phyloP scores from a whole-genome alignment of 73 alveolate species.

The Tetrahymena elliotti region DNA sequence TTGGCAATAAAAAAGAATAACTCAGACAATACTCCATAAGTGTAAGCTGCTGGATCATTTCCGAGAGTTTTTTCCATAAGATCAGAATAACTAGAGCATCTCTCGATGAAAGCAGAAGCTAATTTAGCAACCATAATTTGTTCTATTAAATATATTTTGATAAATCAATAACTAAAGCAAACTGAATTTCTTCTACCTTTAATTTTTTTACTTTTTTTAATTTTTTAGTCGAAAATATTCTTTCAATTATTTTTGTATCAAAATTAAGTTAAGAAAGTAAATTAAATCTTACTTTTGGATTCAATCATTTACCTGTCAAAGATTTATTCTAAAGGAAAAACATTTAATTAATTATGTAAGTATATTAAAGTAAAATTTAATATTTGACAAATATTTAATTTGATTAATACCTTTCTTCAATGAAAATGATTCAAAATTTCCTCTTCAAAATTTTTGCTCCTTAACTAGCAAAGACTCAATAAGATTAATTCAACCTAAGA shows the following conservation, averaged over 20 bases:
- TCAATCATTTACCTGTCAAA: not conserved
- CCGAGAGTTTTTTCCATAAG: not conserved
- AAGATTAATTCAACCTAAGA: no score
- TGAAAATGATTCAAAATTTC: no score
- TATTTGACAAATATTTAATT: not conserved
- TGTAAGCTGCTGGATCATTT: not conserved
- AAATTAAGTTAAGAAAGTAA: no score
- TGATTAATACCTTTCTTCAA: not conserved
- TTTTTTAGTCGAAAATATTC: not conserved
- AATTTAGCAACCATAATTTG: not conserved
- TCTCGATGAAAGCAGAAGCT: not conserved
- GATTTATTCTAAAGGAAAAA: no score
- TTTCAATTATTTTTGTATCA: not conserved
- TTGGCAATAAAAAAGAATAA: not conserved
- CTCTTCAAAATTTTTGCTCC: no score
- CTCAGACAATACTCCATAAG: not conserved
- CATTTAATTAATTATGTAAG: not conserved
- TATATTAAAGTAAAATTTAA: not conserved
- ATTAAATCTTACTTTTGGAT: no score
- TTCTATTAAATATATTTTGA: no score
- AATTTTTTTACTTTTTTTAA: no score
- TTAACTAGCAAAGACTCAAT: no score
- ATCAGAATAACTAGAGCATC: not conserved
- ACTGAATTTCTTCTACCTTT: not conserved
- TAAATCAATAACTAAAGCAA: no score